Evolutionary conservation across 2,329 filamentous ascomycete genomes (phyloP).

Genomic region (Aspergillus carbonarius): DNA sequence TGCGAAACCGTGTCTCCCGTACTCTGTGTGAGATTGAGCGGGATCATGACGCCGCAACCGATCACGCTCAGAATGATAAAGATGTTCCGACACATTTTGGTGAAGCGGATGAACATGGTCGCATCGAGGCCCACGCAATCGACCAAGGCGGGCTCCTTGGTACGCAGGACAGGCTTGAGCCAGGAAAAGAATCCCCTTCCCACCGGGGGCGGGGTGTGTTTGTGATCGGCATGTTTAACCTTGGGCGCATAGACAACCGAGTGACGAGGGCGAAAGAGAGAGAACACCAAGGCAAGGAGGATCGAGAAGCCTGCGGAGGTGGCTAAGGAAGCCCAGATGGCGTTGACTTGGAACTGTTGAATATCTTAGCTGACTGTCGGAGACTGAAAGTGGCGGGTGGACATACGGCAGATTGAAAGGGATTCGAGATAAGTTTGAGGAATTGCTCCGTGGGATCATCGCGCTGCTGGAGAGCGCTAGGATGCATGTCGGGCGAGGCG

Average conservation of each 20-base stretch:
- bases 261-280: slow-evolving; percentile 85
- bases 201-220: slow-evolving; percentile 81
- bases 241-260: slow-evolving; percentile 92
- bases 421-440: slow-evolving; percentile 45
- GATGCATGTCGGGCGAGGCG: slow-evolving; percentile 26
- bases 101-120: slow-evolving; percentile 83
- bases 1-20: slow-evolving; percentile 29
- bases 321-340: slow-evolving; percentile 75
- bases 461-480: slow-evolving; percentile 25
- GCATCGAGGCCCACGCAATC: slow-evolving; percentile 89
- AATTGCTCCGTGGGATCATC: slow-evolving; percentile 38
- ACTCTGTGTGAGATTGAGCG: slow-evolving; percentile 67
- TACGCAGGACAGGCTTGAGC: slow-evolving; percentile 74
- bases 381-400: background rate
- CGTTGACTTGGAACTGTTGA: slow-evolving; percentile 55
- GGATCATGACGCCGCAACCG: slow-evolving; percentile 75
- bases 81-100: slow-evolving; percentile 88
- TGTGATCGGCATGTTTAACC: slow-evolving; percentile 86
- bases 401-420: slow-evolving; percentile 46
- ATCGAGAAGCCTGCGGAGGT: slow-evolving; percentile 75
- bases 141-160: slow-evolving; percentile 73
- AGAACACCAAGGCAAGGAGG: slow-evolving; percentile 77
- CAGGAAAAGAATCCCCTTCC: slow-evolving; percentile 87
- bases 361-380: slow-evolving; percentile 7
- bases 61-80: slow-evolving; percentile 72